phyloP scores from a whole-genome alignment of 371 early-diverging fungal species.

The Actinomucor elegans region DNA sequence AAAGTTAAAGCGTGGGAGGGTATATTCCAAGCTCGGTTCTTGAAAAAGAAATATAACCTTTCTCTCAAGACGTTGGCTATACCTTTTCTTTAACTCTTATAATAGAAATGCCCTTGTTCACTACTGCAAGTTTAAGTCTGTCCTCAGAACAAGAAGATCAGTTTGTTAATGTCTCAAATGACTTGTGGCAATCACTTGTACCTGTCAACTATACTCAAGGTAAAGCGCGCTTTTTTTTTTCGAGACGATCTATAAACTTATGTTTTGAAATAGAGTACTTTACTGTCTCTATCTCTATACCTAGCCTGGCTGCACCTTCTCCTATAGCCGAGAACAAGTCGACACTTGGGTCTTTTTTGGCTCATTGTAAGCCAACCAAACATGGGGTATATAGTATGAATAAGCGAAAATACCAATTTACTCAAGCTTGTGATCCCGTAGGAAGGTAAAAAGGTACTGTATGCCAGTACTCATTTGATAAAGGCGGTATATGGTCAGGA shows the following conservation, averaged over 20 bases:
- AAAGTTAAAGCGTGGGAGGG: constrained; percentile 3
- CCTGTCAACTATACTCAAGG: constrained; percentile 8
- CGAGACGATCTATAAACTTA: too few species aligned
- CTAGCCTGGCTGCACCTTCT: constrained; percentile 2
- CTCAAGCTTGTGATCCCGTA: neutral
- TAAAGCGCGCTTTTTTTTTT: constrained; percentile 2
- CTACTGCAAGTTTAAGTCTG: constrained; percentile 4
- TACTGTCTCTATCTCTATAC: constrained; percentile 17
- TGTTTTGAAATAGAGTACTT: constrained; percentile 6
- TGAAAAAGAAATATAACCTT: neutral
- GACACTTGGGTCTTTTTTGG: constrained; percentile 9
- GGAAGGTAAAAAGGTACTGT: constrained; percentile 12
- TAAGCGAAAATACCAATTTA: constrained; percentile 1
- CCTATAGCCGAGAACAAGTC: neutral
- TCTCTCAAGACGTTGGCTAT: neutral
- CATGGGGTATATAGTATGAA: constrained; percentile 16
- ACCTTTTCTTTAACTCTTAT: neutral
- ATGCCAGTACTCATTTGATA: constrained; percentile 25
- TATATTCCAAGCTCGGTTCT: neutral
- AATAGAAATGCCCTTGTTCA: constrained; percentile 6
- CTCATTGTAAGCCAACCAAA: constrained; percentile 11
- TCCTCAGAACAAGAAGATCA: constrained; percentile 12
- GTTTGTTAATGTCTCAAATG: constrained; percentile 17
- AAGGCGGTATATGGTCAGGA: constrained; percentile 37
- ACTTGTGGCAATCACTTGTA: constrained; percentile 14